Conservation (phyloP, 129 eudicot species). For the Flaveria robusta region DNA sequence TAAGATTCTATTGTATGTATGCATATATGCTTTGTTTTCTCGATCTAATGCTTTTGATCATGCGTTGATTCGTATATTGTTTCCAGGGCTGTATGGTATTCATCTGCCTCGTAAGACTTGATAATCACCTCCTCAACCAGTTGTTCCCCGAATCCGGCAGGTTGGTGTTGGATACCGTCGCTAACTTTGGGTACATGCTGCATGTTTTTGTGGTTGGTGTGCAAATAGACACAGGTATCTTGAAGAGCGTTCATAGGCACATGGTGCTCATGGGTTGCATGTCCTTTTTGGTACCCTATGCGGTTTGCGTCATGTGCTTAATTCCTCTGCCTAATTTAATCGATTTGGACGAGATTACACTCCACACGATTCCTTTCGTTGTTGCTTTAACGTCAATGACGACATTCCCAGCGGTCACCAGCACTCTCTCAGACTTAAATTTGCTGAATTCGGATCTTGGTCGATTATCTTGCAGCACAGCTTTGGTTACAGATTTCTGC, state of each 20-base stretch:
- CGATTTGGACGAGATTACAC: not conserved
- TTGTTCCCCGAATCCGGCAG: constrained; percentile 60
- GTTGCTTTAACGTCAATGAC: constrained; percentile 40
- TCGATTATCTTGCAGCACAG: constrained; percentile 41
- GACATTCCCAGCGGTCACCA: constrained; percentile 50
- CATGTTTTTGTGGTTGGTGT: constrained; percentile 64
- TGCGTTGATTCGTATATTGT: constrained; percentile 15
- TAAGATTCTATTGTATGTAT: constrained; percentile 36
- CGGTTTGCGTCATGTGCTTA: constrained; percentile 19
- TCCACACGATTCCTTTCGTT: constrained; percentile 33
- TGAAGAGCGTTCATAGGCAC: constrained; percentile 29
- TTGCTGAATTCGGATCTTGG: constrained; percentile 55
- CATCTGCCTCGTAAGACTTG: constrained; percentile 29
- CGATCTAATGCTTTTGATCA: not conserved
- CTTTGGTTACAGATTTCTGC: constrained; percentile 44
- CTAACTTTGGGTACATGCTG: constrained; percentile 54
- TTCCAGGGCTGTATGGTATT: constrained; percentile 58
- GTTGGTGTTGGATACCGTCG: constrained; percentile 45
- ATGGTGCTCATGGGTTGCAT: constrained; percentile 42
- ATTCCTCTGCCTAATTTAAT: constrained; percentile 3
- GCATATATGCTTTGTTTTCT: not conserved
- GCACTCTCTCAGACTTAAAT: constrained; percentile 53
- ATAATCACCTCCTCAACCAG: not conserved
- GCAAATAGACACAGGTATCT: constrained; percentile 38
- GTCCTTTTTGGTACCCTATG: constrained; percentile 32